Conservation (phyloP, 805 yeast genomes). For the Teunomyces stri region DNA sequence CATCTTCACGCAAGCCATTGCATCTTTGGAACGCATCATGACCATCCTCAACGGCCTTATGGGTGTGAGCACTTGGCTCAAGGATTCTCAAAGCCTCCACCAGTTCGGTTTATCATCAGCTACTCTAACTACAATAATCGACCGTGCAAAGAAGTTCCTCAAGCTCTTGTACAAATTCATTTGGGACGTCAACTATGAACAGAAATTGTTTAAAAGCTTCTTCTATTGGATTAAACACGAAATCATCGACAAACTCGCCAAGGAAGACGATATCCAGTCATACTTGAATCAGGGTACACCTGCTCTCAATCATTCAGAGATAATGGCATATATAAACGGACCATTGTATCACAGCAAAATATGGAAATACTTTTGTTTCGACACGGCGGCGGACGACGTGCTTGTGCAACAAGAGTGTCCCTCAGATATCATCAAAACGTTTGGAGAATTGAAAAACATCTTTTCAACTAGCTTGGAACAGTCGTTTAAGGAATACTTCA, state of each 20-base stretch:
- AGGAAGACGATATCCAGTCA: conserved; percentile 31
- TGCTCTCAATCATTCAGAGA: conserved; percentile 17
- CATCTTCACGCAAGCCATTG: conserved; percentile 48
- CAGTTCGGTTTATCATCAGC: conserved; percentile 9
- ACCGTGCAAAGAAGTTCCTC: conserved; percentile 22
- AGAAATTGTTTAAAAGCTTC: conserved; percentile 43
- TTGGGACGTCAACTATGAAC: conserved; percentile 46
- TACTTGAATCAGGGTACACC: conserved; percentile 10
- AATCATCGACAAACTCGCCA: conserved; percentile 34
- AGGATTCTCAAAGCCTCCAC: conserved; percentile 12
- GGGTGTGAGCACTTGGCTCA: conserved; percentile 40
- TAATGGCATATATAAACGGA: conserved; percentile 23
- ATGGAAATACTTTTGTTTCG: conserved; percentile 19
- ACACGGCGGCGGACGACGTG: conserved; percentile 12
- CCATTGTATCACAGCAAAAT: conserved; percentile 19
- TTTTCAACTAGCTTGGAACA: not conserved
- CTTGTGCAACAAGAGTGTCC: conserved; percentile 3
- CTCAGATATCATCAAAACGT: not conserved
- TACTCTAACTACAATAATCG: conserved; percentile 7
- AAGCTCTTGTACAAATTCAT: conserved; percentile 36
- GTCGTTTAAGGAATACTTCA: conserved; percentile 5
- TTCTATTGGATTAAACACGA: conserved; percentile 43
- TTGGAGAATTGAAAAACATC: not conserved
- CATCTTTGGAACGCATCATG: conserved; percentile 55
- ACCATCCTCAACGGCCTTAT: conserved; percentile 42